These are phyloP conservation scores for Phlebiopsis flavidoalba DNA, from an alignment of 768 basidiomycete genomes.

Conservation along the genomic window DNA sequence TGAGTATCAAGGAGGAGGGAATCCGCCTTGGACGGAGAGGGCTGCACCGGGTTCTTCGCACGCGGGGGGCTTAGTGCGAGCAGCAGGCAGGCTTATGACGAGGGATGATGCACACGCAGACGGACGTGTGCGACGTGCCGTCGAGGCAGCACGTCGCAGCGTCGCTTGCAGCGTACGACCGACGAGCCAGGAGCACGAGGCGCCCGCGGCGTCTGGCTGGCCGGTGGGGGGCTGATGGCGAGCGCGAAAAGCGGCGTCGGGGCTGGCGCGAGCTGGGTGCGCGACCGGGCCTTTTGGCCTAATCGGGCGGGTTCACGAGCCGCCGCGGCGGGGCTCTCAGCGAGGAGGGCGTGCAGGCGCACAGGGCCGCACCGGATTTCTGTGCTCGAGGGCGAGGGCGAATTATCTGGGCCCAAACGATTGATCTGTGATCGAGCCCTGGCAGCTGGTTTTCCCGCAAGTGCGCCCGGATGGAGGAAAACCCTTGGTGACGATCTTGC, in stretches of 20 bases:
- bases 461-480: constrained; percentile 6
- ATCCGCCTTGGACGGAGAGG: neutral
- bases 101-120: neutral
- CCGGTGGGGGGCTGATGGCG: neutral
- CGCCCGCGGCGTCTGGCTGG: neutral
- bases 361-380: constrained; percentile 8
- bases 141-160: neutral
- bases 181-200: constrained; percentile 4
- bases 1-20: neutral
- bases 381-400: neutral
- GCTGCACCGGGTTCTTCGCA: neutral
- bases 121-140: constrained; percentile 3
- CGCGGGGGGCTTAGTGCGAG: neutral
- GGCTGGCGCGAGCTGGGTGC: neutral
- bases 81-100: neutral
- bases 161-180: constrained; percentile 6
- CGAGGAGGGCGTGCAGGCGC: neutral
- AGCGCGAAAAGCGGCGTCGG: neutral
- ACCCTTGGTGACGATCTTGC: constrained; percentile 24
- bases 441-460: constrained; percentile 14
- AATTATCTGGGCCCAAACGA: constrained; percentile 7
- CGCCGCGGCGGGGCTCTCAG: neutral
- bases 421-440: constrained; percentile 18
- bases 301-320: neutral
- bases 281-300: neutral